These are phyloP conservation scores for Monilinia laxa DNA, from an alignment of 2,329 filamentous ascomycete genomes.

Conservation along the genomic window DNA sequence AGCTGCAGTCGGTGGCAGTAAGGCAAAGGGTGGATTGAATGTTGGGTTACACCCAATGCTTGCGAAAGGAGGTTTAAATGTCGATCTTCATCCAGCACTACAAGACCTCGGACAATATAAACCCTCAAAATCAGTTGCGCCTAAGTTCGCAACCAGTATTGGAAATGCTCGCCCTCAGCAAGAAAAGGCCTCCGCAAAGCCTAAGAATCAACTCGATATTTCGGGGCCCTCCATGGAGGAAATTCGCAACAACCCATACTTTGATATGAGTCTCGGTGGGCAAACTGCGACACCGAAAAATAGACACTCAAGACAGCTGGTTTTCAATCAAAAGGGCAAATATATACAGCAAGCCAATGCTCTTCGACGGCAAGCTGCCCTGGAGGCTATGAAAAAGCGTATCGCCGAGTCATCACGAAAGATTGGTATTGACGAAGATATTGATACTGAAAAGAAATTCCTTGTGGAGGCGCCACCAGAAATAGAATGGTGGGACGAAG, in stretches of 20 bases:
- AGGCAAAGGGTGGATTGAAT: conserved; percentile 47
- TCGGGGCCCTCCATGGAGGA: conserved; percentile 58
- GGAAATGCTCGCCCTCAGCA: conserved; percentile 43
- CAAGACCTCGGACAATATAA: conserved; percentile 54
- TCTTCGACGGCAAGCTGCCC: conserved; percentile 77
- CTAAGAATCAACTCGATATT: conserved; percentile 54
- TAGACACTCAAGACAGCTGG: conserved; percentile 70
- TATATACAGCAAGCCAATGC: conserved; percentile 94
- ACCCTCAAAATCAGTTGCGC: conserved; percentile 42
- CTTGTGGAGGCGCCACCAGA: conserved; percentile 79
- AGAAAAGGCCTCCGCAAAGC: conserved; percentile 45
- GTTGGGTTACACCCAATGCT: conserved; percentile 42
- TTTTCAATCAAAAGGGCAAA: conserved; percentile 95
- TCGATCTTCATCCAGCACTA: conserved; percentile 62
- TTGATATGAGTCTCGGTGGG: conserved; percentile 65
- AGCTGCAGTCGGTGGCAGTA: conserved; percentile 62
- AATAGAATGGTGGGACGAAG: conserved; percentile 98
- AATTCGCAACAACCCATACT: conserved; percentile 75
- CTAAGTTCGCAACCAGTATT: conserved; percentile 44
- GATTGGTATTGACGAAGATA: conserved; percentile 89
- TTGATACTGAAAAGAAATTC: conserved; percentile 86
- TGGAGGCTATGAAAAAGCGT: conserved; percentile 92
- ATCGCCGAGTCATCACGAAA: conserved; percentile 86
- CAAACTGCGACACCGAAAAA: conserved; percentile 58
- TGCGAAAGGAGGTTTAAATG: conserved; percentile 45